Base-by-base conservation (phyloP, 805 yeast species). In the Kodamaea jinghongensis region DNA sequence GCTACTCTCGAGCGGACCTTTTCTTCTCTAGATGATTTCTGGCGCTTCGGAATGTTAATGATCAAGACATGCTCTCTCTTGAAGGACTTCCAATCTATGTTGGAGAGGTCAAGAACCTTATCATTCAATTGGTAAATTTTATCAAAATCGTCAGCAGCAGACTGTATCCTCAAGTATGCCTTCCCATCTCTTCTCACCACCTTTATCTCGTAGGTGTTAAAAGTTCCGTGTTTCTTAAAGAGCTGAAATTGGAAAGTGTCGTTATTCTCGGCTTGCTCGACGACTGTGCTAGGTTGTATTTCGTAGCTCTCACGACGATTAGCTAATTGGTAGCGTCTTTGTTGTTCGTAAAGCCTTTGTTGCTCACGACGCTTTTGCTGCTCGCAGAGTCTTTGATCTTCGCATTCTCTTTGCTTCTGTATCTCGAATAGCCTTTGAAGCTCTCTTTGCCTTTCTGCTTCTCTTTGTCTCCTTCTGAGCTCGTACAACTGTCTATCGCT, bases 171-270 rank as follows among this genome's bases (percentile, higher is more conserved):
- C 29, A 55, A 42, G 31, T 45, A 45, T 22, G 44, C 43, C 34
- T 48, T 33, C 28, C 44, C 44, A 17, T 36, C 29, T 23, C 37
- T 43, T 30, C 49, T 47, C 28, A 48, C 34, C 3, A 49, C 50
- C 36, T 42, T 49, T 30, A 55, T 45, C 28, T 51, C 51, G 47
- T 52, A 55, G 12, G 50, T 43, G 20, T 42, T 34, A 38, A 54
- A 54, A 33, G 43, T 36, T n/a, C 57, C 58, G 22, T 20, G 30
- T 14, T 38, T 36, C 44, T 54, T 55, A 42, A 41, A 46, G 14
- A 55, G 39, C 25, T 52, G 55, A 7, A 55, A 49, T 32, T 51
- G 55, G 36, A 39, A 46, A 3, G 35, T 34, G 26, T 39, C 45
- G 10, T 50, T 48, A 9, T 50, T 34, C 20, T 55, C 60, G 5